Evolutionary conservation across 768 basidiomycete species (phyloP).

Genomic region (Boletellus sp.): DNA sequence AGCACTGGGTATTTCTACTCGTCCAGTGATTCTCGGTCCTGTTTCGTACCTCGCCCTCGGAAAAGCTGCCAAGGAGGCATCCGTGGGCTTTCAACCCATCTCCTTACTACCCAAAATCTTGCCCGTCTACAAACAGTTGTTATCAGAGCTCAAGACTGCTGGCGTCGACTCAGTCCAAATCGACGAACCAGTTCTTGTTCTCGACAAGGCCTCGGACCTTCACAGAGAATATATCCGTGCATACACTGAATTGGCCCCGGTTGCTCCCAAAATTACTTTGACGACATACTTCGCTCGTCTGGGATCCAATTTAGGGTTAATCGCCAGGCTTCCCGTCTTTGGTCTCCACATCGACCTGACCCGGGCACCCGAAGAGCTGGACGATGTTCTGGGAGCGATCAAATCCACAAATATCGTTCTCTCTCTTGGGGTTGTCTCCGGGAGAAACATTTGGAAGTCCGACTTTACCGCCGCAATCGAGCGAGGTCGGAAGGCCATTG

Average conservation of each 20-base stretch:
- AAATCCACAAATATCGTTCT: conserved; percentile 78
- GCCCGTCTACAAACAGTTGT: conserved; percentile 86
- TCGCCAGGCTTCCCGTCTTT: conserved; percentile 88
- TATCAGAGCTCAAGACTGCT: conserved; percentile 86
- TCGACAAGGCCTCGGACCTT: conserved; percentile 74
- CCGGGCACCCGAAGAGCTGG: conserved; percentile 89
- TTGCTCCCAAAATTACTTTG: conserved; percentile 88
- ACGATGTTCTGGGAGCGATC: conserved; percentile 73
- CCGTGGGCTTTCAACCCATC: conserved; percentile 84
- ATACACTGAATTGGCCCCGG: conserved; percentile 76
- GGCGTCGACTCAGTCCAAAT: conserved; percentile 95
- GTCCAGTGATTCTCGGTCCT: conserved; percentile 94
- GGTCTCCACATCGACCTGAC: conserved; percentile 96
- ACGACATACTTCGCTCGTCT: conserved; percentile 98
- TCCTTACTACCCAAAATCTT: conserved; percentile 85
- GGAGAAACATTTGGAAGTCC: conserved; percentile 99
- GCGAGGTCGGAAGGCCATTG: conserved; percentile 79
- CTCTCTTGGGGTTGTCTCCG: conserved; percentile 94
- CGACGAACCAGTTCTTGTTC: conserved; percentile 94
- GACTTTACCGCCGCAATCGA: conserved; percentile 84
- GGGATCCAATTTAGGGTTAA: conserved; percentile 82
- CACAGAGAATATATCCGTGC: conserved; percentile 77
- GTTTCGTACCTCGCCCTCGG: conserved; percentile 93
- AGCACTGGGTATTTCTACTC: conserved; percentile 81
- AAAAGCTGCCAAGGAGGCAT: conserved; percentile 84